These are phyloP conservation scores for Schoenoplectus triqueter DNA, from an alignment of 202 grass and related monocot genomes.

Conservation along the genomic window DNA sequence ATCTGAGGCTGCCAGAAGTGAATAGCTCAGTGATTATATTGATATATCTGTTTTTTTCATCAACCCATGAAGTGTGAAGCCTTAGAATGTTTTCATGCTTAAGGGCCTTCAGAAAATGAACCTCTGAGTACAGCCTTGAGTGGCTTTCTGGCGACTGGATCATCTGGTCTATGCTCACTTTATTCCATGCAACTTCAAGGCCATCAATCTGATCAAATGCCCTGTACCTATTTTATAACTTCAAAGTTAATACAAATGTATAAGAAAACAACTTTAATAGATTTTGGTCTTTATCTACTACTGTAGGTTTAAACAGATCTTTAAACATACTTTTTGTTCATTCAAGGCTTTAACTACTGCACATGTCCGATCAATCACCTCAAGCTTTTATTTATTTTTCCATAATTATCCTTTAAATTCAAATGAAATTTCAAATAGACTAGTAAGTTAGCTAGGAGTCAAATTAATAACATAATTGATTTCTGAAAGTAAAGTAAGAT, in stretches of 20 bases:
- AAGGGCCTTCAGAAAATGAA: constrained; percentile 89
- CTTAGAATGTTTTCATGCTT: constrained; percentile 93
- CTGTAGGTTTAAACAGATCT: not conserved
- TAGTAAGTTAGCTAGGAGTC: no score
- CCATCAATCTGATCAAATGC: constrained; percentile 97
- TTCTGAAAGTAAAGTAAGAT: not conserved
- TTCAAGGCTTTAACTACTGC: not conserved
- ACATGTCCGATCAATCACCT: no score
- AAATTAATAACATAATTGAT: no score
- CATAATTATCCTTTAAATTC: no score
- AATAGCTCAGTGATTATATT: constrained; percentile 99
- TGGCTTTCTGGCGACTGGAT: constrained; percentile 65
- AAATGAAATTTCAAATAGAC: no score
- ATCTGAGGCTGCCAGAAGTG: constrained; percentile 85
- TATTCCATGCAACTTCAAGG: constrained; percentile 96
- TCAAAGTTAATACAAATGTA: not conserved
- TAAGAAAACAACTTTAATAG: constrained; percentile 1
- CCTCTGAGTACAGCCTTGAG: constrained; percentile 83
- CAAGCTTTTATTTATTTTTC: no score
- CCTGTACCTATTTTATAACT: constrained; percentile 57
- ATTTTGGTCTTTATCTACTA: not conserved
- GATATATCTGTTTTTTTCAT: constrained; percentile 67
- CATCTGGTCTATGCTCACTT: constrained; percentile 78
- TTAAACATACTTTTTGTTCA: not conserved
- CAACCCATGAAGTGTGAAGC: constrained; percentile 93